phyloP scores from a whole-genome alignment of 192 early-diverging fungal genomes.

The Mortierella claussenii region DNA sequence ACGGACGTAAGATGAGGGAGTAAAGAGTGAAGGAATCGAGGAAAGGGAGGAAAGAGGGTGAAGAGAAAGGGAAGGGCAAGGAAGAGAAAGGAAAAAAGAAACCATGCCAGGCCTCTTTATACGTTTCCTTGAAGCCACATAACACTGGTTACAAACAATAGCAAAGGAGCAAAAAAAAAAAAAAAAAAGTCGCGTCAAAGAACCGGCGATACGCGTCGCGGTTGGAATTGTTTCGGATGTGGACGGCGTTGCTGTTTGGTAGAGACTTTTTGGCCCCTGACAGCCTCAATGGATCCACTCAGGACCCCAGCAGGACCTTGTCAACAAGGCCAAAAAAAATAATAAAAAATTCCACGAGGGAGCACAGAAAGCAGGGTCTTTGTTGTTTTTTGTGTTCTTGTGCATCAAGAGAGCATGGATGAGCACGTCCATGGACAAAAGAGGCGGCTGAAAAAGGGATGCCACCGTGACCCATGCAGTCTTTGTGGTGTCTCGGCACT shows the following conservation, averaged over 20 bases:
- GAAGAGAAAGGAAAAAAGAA: constrained; percentile 2
- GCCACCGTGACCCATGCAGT: too few relatives aligned
- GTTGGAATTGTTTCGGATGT: too few relatives aligned
- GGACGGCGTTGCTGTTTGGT: too few relatives aligned
- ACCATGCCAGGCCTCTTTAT: not conserved
- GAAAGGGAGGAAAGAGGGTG: not conserved
- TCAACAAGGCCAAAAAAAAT: not conserved
- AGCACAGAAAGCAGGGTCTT: not conserved
- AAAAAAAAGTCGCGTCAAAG: not conserved
- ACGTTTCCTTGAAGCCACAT: not conserved
- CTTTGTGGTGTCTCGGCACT: too few relatives aligned
- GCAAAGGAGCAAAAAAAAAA: not conserved
- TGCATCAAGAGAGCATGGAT: too few relatives aligned
- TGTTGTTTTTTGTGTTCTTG: not conserved
- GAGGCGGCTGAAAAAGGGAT: too few relatives aligned
- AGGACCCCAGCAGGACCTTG: not conserved
- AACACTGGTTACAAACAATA: too few relatives aligned
- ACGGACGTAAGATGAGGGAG: not conserved
- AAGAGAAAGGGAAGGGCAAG: not conserved
- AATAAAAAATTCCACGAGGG: too few relatives aligned
- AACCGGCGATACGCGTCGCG: not conserved
- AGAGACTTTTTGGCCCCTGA: too few relatives aligned
- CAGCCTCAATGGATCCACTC: not conserved
- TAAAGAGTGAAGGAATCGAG: not conserved
- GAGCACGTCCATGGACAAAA: too few relatives aligned